Percentiles rank a stretch among this genome's conserved stretches.
Conservation (phyloP, 2,329 filamentous ascomycete genomes). For the Trichoderma harzianum region DNA sequence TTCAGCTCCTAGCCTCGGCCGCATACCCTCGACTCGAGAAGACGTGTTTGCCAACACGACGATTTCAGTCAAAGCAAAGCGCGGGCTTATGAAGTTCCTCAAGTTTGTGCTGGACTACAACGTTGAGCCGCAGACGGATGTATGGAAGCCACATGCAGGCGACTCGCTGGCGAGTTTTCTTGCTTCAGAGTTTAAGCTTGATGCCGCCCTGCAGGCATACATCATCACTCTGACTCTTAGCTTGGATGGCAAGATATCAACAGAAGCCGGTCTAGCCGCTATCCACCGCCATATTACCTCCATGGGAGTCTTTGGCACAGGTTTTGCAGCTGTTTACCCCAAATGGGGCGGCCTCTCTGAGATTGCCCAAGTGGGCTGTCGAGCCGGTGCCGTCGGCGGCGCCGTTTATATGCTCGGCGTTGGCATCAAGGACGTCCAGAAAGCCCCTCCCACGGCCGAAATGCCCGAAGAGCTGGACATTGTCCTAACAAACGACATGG, state of each 20-base stretch:
- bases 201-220: conserved; percentile 61
- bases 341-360: conserved; percentile 93
- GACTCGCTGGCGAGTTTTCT: conserved; percentile 58
- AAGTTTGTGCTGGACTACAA: conserved; percentile 78
- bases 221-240: conserved; percentile 69
- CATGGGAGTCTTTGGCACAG: conserved; percentile 81
- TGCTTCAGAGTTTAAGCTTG: conserved; percentile 61
- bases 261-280: conserved; percentile 63
- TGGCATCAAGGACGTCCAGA: conserved; percentile 47
- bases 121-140: conserved; percentile 48
- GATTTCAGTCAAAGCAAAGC: conserved; percentile 78
- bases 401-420: conserved; percentile 83
- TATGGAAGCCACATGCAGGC: conserved; percentile 57
- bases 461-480: conserved; percentile 38
- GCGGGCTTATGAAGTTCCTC: conserved; percentile 87
- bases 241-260: conserved; percentile 59
- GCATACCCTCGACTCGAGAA: conserved; percentile 84
- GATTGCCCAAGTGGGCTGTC: conserved; percentile 85
- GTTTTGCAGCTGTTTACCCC: conserved; percentile 84
- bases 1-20: conserved; percentile 47
- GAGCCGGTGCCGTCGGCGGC: conserved; percentile 86
- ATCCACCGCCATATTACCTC: conserved; percentile 80
- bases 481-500: conserved; percentile 54
- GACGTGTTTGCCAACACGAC: conserved; percentile 79
- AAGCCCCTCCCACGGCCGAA: conserved; percentile 19